phyloP scores from a whole-genome alignment of 1,284 basidiomycete species.

The Rhodofomes roseus region DNA sequence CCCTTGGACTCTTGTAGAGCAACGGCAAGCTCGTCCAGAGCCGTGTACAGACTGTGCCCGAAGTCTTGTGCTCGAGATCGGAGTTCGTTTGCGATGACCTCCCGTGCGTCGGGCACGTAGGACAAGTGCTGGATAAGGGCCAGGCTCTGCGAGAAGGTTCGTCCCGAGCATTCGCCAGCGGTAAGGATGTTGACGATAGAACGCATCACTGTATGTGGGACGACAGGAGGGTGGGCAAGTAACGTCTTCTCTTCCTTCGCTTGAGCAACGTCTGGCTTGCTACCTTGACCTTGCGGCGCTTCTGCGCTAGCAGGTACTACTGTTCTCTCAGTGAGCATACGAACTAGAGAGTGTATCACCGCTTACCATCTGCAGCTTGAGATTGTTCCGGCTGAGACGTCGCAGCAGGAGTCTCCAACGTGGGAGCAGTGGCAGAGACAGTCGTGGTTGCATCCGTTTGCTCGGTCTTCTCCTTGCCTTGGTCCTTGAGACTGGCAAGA shows the following conservation, averaged over 20 bases:
- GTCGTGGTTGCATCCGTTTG: slow-evolving; percentile 9
- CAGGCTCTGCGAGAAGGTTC: slow-evolving; percentile 89
- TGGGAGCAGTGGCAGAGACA: slow-evolving; percentile 3
- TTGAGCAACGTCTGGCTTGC: slow-evolving; percentile 24
- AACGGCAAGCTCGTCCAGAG: slow-evolving; percentile 72
- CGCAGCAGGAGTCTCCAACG: slow-evolving; percentile 10
- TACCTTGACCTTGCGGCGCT: neutral
- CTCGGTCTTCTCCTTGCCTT: slow-evolving; percentile 32
- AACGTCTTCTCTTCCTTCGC: slow-evolving; percentile 58
- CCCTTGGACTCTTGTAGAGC: slow-evolving; percentile 56
- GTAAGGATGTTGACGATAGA: slow-evolving; percentile 94
- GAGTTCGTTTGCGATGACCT: slow-evolving; percentile 85
- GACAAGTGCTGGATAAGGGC: slow-evolving; percentile 89
- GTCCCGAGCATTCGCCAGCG: slow-evolving; percentile 90
- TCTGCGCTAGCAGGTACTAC: neutral
- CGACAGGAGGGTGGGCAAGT: slow-evolving; percentile 73
- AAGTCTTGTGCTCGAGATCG: slow-evolving; percentile 83
- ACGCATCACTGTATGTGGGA: slow-evolving; percentile 78
- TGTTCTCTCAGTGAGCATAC: neutral
- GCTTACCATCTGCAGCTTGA: slow-evolving; percentile 1
- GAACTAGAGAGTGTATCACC: neutral
- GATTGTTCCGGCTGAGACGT: neutral
- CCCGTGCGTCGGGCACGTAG: slow-evolving; percentile 80
- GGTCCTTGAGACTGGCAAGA: slow-evolving; percentile 58
- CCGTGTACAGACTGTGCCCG: slow-evolving; percentile 66